phyloP scores from a whole-genome alignment of 805 yeast genomes.

The Pichia deserticola region DNA sequence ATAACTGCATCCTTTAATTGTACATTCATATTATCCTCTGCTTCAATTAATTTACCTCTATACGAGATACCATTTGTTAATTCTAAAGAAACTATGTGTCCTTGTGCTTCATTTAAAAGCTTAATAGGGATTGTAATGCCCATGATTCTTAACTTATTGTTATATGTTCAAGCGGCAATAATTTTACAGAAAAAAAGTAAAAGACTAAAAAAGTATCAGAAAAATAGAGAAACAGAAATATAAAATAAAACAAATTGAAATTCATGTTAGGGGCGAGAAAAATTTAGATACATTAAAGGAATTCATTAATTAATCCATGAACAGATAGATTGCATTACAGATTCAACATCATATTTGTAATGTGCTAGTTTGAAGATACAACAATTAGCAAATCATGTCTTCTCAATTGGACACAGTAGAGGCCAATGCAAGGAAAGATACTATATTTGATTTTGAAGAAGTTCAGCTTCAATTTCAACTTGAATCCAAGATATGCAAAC shows the following conservation, averaged over 20 bases:
- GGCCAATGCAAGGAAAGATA: neutral
- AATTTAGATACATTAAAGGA: no score
- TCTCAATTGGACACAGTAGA: conserved; percentile 16
- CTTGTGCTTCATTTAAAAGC: conserved; percentile 63
- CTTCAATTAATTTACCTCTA: conserved; percentile 77
- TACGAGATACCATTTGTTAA: conserved; percentile 79
- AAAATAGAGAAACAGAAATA: neutral
- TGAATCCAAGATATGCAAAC: conserved; percentile 32
- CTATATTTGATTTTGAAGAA: conserved; percentile 22
- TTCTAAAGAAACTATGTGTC: conserved; percentile 80
- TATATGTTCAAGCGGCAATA: no score
- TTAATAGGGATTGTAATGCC: conserved; percentile 76
- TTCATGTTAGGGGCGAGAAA: no score
- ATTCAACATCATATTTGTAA: no score
- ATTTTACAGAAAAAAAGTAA: neutral
- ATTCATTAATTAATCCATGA: no score
- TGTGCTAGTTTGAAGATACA: no score
- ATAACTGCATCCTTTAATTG: conserved; percentile 75
- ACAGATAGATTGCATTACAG: no score
- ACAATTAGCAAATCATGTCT: neutral
- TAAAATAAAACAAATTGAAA: neutral
- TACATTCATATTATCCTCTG: conserved; percentile 91
- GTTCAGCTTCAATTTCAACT: conserved; percentile 30
- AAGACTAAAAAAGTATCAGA: neutral
- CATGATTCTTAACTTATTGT: conserved; percentile 28